These are phyloP conservation scores for Fusarium continuum DNA, from an alignment of 2,329 filamentous ascomycete species.

Conservation along the genomic window DNA sequence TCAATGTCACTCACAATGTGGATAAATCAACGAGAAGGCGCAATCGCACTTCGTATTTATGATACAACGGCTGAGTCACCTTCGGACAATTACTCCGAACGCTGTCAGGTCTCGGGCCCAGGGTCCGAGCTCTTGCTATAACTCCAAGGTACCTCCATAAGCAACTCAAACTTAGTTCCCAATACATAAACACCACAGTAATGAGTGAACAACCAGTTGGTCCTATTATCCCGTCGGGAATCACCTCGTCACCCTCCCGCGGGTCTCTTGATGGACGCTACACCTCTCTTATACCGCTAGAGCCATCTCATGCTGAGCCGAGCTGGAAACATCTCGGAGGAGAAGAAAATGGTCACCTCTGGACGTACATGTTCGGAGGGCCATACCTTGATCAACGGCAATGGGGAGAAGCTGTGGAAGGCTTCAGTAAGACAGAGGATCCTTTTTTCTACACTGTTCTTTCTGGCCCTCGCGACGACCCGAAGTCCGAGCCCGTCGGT, in stretches of 20 bases:
- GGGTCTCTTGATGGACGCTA: constrained; percentile 43
- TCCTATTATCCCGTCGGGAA: constrained; percentile 23
- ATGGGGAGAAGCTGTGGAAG: constrained; percentile 31
- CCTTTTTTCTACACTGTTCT: constrained; percentile 57
- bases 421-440: constrained; percentile 45
- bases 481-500: constrained; percentile 51
- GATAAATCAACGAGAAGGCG: neutral
- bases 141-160: neutral
- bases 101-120: neutral
- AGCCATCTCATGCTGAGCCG: constrained; percentile 39
- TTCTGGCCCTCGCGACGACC: constrained; percentile 41
- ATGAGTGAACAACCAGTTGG: constrained; percentile 33
- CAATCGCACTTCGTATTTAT: no score
- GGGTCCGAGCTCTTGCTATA: neutral
- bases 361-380: constrained; percentile 48
- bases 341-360: constrained; percentile 43
- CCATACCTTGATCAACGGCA: constrained; percentile 34
- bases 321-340: constrained; percentile 49
- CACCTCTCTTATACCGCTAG: constrained; percentile 46
- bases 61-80: constrained; percentile 6
- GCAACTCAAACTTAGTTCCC: no score
- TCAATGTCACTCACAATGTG: neutral
- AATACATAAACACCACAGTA: neutral
- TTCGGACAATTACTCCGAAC: constrained; percentile 10
- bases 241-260: constrained; percentile 29